These are phyloP conservation scores for Blastomyces gilchristii DNA, from an alignment of 2,329 filamentous ascomycete genomes.

Conservation along the genomic window DNA sequence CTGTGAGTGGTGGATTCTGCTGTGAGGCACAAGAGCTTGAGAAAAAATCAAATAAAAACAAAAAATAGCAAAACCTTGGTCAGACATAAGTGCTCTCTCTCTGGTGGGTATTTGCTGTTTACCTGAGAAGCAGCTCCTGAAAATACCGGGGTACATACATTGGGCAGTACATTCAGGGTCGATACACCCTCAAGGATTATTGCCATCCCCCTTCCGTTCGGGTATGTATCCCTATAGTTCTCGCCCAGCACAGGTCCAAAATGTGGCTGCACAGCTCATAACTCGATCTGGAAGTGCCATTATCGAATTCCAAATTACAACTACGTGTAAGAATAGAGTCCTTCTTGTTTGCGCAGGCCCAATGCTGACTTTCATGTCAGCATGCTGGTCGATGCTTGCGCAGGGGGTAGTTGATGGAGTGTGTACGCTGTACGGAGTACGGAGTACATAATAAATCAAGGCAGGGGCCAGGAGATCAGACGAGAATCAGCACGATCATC, in stretches of 20 bases:
- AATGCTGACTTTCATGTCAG: background rate
- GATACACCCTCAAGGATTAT: background rate
- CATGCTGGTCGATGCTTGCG: background rate
- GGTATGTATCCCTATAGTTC: background rate
- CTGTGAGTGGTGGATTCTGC: background rate
- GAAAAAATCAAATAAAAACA: background rate
- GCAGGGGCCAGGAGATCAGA: background rate
- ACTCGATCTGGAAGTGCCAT: background rate
- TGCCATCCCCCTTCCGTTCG: background rate
- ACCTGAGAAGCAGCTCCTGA: no score
- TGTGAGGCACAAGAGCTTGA: background rate
- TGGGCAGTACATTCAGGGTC: background rate
- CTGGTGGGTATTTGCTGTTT: background rate
- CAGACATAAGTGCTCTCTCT: no score
- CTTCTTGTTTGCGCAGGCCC: background rate
- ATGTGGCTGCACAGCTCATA: background rate
- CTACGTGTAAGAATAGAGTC: background rate
- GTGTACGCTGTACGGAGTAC: no score
- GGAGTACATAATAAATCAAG: background rate
- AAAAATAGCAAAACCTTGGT: background rate
- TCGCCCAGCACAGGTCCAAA: background rate
- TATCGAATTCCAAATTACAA: background rate
- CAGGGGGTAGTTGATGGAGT: background rate
- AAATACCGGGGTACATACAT: no score
- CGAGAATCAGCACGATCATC: background rate